A percentile compares a stretch with the other conserved stretches of the same genome.
Conservation (phyloP, 768 basidiomycete genomes). For the Candolleomyces aberdarensis region DNA sequence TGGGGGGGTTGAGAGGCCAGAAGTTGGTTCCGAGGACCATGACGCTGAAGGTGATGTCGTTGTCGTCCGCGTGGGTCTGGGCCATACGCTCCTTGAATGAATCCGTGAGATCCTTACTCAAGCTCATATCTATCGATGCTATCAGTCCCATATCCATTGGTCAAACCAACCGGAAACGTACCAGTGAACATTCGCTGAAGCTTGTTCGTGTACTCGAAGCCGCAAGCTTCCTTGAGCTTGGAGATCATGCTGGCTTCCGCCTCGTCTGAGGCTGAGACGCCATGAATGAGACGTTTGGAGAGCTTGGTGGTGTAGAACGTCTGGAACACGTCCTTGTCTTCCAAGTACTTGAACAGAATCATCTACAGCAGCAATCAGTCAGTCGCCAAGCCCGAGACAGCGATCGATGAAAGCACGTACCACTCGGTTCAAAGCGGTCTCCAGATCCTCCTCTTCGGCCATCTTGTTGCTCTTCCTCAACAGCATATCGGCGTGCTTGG, state of each 20-base stretch:
- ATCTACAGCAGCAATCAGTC: conserved; percentile 56
- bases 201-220: conserved; percentile 99
- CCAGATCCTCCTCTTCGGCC: conserved; percentile 90
- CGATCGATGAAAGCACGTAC: conserved; percentile 48
- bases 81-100: conserved; percentile 94
- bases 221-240: conserved; percentile 96
- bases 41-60: conserved; percentile 87
- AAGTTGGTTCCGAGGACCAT: conserved; percentile 95
- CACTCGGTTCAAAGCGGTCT: conserved; percentile 88
- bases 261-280: conserved; percentile 94
- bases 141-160: background rate
- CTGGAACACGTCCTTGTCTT: conserved; percentile 99
- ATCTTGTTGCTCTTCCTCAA: conserved; percentile 97
- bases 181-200: conserved; percentile 98
- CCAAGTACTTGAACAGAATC: conserved; percentile 98
- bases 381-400: conserved; percentile 20
- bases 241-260: conserved; percentile 98
- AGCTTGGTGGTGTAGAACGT: conserved; percentile 97
- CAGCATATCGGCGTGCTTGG: conserved; percentile 90
- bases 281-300: conserved; percentile 90
- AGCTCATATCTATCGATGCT: conserved; percentile 71
- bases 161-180: conserved; percentile 26
- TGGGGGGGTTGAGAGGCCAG: conserved; percentile 87
- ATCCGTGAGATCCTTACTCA: conserved; percentile 95
- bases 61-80: conserved; percentile 71